phyloP scores from a whole-genome alignment of 2,329 filamentous ascomycete genomes.

The Fusarium algeriense region DNA sequence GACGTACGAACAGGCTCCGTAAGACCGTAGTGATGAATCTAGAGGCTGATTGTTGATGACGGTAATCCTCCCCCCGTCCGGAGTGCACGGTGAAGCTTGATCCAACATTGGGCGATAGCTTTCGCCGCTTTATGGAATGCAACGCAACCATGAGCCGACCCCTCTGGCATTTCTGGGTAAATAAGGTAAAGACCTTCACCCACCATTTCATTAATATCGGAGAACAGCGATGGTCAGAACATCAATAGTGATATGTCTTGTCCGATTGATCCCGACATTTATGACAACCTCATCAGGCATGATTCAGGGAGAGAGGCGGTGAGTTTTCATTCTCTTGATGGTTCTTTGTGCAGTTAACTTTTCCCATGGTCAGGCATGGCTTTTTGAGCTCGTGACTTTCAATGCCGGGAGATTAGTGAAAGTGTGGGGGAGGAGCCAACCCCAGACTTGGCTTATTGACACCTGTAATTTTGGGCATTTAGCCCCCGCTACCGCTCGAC shows the following conservation, averaged over 20 bases:
- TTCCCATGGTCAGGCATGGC: conserved; percentile 13
- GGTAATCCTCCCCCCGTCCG: conserved; percentile 21
- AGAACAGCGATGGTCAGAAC: conserved; percentile 25
- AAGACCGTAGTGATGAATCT: conserved; percentile 12
- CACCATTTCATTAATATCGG: conserved; percentile 21
- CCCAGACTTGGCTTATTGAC: conserved; percentile 28
- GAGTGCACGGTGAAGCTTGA: conserved; percentile 5
- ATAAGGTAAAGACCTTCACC: conserved; percentile 31
- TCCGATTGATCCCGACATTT: conserved; percentile 16
- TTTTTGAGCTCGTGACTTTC: conserved; percentile 20
- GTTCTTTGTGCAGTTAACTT: not conserved
- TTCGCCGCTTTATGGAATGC: conserved; percentile 28
- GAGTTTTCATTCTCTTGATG: conserved; percentile 8
- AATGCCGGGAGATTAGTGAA: conserved; percentile 3
- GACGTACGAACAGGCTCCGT: conserved; percentile 5
- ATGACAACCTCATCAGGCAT: not conserved
- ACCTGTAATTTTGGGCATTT: conserved; percentile 13
- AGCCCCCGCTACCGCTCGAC: conserved; percentile 9
- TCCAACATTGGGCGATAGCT: conserved; percentile 7
- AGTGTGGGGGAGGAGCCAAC: conserved; percentile 36
- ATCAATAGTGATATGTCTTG: not conserved
- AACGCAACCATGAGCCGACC: conserved; percentile 15
- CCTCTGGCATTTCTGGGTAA: conserved; percentile 20
- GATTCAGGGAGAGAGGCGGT: conserved; percentile 32
- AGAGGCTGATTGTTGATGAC: conserved; percentile 12